A percentile compares a stretch with the other conserved stretches of the same genome.
Conservation (phyloP, 129 eudicot genomes). For the Lonicera japonica region DNA sequence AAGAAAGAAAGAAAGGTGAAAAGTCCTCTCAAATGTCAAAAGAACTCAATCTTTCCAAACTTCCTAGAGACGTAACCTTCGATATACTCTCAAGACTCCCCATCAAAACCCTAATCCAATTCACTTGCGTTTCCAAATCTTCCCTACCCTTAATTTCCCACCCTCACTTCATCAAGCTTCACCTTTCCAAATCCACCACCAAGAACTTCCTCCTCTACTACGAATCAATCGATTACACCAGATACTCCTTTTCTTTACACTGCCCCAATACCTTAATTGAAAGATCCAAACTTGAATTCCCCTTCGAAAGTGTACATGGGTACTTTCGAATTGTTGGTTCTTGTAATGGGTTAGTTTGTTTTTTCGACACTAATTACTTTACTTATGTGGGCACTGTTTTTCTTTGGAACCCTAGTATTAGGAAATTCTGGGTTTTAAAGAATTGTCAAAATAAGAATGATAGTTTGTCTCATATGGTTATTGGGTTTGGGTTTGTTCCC, state of each 20-base stretch:
- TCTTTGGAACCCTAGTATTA: slow-evolving; percentile 40
- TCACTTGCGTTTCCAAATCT: no score
- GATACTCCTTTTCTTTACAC: slow-evolving; percentile 24
- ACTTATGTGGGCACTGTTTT: slow-evolving; percentile 18
- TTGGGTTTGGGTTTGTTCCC: slow-evolving; percentile 46
- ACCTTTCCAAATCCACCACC: slow-evolving; percentile 1
- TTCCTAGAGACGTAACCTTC: no score
- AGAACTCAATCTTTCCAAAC: neutral
- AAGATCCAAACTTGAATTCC: slow-evolving; percentile 18
- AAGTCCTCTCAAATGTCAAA: no score
- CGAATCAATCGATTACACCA: slow-evolving; percentile 30
- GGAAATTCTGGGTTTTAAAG: slow-evolving; percentile 15
- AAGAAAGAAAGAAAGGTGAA: no score
- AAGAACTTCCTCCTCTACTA: slow-evolving; percentile 26
- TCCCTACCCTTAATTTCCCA: no score
- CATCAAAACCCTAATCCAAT: no score
- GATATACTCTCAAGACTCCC: no score
- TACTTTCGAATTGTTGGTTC: no score
- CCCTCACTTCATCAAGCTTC: no score
- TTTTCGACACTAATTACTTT: slow-evolving; percentile 34
- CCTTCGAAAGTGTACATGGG: no score
- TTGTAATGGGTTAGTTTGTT: slow-evolving; percentile 6
- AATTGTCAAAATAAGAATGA: neutral
- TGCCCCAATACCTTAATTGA: slow-evolving; percentile 23
- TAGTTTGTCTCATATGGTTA: slow-evolving; percentile 25